These are phyloP conservation scores for Clavispora vitiphila DNA, from an alignment of 805 yeast species.

Conservation along the genomic window DNA sequence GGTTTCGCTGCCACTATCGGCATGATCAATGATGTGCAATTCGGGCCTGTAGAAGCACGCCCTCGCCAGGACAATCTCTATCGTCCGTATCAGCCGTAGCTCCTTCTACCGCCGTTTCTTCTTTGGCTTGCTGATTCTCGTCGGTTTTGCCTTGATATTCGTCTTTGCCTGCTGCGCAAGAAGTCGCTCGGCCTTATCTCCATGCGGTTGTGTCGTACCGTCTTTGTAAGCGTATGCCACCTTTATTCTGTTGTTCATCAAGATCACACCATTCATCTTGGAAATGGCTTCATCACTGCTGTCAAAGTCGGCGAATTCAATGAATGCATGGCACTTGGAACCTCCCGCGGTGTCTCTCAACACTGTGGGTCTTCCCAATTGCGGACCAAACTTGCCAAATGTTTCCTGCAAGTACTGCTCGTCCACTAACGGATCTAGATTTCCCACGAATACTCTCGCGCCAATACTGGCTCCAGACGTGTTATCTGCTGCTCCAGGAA, in stretches of 20 bases:
- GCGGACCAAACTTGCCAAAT: slow-evolving; percentile 64
- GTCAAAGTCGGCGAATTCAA: slow-evolving; percentile 60
- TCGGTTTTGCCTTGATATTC: slow-evolving; percentile 16
- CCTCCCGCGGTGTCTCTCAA: slow-evolving; percentile 45
- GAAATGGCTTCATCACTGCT: slow-evolving; percentile 68
- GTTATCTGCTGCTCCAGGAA: neutral
- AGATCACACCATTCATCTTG: slow-evolving; percentile 59
- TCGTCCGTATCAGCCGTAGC: no score
- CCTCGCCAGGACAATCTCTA: no score
- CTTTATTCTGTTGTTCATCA: slow-evolving; percentile 60
- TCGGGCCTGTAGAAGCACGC: no score
- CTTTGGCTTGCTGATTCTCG: neutral
- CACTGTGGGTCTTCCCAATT: slow-evolving; percentile 47
- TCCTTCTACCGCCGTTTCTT: neutral
- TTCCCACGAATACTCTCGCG: slow-evolving; percentile 51
- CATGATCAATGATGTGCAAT: no score
- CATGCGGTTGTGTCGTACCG: slow-evolving; percentile 52
- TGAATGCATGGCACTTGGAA: slow-evolving; percentile 61
- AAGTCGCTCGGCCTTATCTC: slow-evolving; percentile 71
- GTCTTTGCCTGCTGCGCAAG: slow-evolving; percentile 61
- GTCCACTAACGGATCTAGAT: slow-evolving; percentile 63
- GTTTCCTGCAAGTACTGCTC: slow-evolving; percentile 50
- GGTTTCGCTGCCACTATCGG: no score
- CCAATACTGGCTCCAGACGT: slow-evolving; percentile 31
- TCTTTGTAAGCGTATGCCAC: slow-evolving; percentile 72